Percentiles rank a stretch among this genome's conserved stretches.
Conservation (phyloP, 225 moss, liverwort and hornwort species). For the Physcomitrellopsis africana region DNA sequence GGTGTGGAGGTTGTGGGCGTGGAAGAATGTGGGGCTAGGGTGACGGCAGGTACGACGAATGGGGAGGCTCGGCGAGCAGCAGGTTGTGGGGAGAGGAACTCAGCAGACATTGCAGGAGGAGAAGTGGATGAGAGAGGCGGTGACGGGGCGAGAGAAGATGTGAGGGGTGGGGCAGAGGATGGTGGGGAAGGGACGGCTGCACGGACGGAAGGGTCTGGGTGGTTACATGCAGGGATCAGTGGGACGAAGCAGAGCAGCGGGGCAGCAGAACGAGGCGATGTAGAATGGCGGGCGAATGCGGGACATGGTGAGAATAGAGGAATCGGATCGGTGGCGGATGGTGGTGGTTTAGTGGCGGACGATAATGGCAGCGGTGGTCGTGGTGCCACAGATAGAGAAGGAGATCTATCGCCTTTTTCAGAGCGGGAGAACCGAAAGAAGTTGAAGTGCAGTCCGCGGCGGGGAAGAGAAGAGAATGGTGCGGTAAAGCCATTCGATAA, state of each 20-base stretch:
- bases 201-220: slow-evolving; percentile 32
- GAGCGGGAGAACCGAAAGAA: too few species aligned
- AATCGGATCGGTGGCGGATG: slow-evolving; percentile 21
- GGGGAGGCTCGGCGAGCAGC: slow-evolving; percentile 18
- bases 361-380: too few species aligned
- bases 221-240: slow-evolving; percentile 29
- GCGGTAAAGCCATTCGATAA: slow-evolving; percentile 8
- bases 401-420: too few species aligned
- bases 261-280: slow-evolving; percentile 16
- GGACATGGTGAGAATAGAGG: slow-evolving; percentile 8
- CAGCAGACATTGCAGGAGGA: slow-evolving; percentile 11
- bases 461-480: slow-evolving; percentile 28
- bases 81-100: slow-evolving; percentile 21
- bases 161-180: slow-evolving; percentile 20
- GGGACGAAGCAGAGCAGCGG: slow-evolving; percentile 40
- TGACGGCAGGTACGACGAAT: slow-evolving; percentile 6
- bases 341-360: neutral
- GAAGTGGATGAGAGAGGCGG: slow-evolving; percentile 17
- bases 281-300: slow-evolving; percentile 22
- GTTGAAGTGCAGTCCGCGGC: neutral
- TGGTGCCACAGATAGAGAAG: too few species aligned
- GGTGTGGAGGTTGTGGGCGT: slow-evolving; percentile 9
- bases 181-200: slow-evolving; percentile 30
- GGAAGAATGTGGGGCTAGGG: slow-evolving; percentile 13
- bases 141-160: slow-evolving; percentile 15